Evolutionary conservation across 2,329 filamentous ascomycete species (phyloP), one percentile per base, ranked within the genome.

Genomic region (Sphaerulina vaccinii): DNA sequence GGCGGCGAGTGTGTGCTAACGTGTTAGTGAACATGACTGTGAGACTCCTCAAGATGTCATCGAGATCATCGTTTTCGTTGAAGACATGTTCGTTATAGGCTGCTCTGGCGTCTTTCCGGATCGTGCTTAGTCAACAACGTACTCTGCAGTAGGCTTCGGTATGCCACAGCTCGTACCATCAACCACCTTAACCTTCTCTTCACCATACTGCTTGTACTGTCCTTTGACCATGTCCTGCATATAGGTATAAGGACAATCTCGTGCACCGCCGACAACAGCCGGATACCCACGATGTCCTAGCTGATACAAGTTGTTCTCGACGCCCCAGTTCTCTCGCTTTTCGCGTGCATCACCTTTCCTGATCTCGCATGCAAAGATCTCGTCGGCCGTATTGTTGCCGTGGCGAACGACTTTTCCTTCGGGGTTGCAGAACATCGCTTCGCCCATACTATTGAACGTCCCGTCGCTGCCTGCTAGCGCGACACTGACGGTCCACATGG

Each of bases 241-340:
- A 46, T 59, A 64, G 8, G 52, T 58, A 52, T 64, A 64, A 1
- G 62, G 62, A 50, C 61, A 64, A 51, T 64, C 62, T 11, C 44
- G 32, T 19, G 62, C 62, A 6, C 62, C 62, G n/a, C 56, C 61
- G 21, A 46, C 49, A 2, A 64, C 62, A 29, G 62, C 61, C 29
- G 51, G 42, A 41, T 62, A 64, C 1, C 61, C 62, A 5, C 60
- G 41, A 43, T 62, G 61, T 1, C 62, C 62, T 27, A 64, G 55
- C 23, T 64, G 62, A 42, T 60, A 64, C 19, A 63, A 46, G 38
- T 64, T 64, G 21, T 64, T 63, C 54, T 63, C 62, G 16, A 62
- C 62, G 3, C 56, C 61, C 61, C 62, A 64, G 22, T 57, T 51
- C 39, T 48, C 48, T 16, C 61, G 52, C 49, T 54, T 60, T 41